Evolutionary conservation across 2,329 filamentous ascomycete species (phyloP).

Genomic region (Pleochaeta shiraiana): DNA sequence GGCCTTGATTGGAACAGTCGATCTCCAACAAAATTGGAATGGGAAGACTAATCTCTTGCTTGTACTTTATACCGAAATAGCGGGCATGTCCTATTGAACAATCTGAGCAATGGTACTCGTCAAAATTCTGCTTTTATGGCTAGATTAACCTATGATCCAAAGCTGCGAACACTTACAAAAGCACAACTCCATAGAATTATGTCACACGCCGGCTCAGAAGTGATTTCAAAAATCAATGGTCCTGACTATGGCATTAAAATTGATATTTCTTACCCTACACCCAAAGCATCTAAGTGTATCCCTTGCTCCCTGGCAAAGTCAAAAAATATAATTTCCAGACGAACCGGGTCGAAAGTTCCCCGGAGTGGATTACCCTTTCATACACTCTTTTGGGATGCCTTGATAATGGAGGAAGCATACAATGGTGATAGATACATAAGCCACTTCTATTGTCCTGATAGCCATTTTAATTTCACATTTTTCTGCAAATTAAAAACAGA

Average conservation of each 20-base stretch:
- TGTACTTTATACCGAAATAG: not conserved
- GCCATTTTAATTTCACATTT: not conserved
- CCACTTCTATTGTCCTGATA: conserved; percentile 2
- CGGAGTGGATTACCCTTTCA: not conserved
- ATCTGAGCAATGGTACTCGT: not conserved
- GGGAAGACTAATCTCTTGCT: not conserved
- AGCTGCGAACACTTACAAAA: not conserved
- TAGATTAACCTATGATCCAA: not conserved
- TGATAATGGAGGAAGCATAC: conserved; percentile 2
- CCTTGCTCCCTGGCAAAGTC: not conserved
- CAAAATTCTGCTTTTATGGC: not conserved
- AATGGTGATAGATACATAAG: conserved; percentile 4
- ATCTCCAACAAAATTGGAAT: not conserved
- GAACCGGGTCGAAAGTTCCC: not conserved
- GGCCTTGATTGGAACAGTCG: not conserved
- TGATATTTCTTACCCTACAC: not conserved
- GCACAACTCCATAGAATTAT: not conserved
- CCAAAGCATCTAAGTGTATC: not conserved
- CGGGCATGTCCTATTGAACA: conserved; percentile 1
- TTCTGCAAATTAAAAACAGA: not conserved
- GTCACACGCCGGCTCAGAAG: not conserved
- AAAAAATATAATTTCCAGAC: not conserved
- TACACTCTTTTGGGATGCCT: not conserved
- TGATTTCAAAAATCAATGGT: not conserved
- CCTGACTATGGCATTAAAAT: not conserved